phyloP scores from a whole-genome alignment of 176 grass and related monocot species.

The Elaeis guineensis region DNA sequence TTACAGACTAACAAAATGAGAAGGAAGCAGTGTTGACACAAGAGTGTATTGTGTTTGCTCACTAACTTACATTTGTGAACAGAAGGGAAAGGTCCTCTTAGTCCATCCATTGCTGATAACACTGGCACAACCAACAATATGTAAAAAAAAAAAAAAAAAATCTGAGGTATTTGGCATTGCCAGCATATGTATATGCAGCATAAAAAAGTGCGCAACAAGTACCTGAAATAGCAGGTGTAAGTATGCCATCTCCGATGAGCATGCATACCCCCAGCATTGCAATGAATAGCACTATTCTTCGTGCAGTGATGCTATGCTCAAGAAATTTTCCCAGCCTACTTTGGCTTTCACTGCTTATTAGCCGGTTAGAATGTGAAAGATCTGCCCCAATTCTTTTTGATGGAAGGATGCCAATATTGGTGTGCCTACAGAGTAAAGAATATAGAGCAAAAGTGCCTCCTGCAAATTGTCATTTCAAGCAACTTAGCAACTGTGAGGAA shows the following conservation, averaged over 20 bases:
- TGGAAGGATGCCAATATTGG: slow-evolving; percentile 66
- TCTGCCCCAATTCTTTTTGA: slow-evolving; percentile 34
- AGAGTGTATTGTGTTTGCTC: neutral
- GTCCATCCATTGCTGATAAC: slow-evolving; percentile 63
- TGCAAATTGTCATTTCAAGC: slow-evolving; percentile 12
- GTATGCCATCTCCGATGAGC: slow-evolving; percentile 85
- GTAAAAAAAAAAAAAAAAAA: no score
- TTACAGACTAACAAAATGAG: slow-evolving; percentile 2
- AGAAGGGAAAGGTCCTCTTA: slow-evolving; percentile 50
- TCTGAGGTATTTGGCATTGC: no score
- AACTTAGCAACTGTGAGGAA: no score
- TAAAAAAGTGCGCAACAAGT: neutral
- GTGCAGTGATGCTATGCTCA: slow-evolving; percentile 50
- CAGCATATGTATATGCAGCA: no score
- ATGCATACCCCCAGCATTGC: slow-evolving; percentile 77
- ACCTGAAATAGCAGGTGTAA: slow-evolving; percentile 89
- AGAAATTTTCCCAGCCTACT: slow-evolving; percentile 57
- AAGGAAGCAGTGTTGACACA: slow-evolving; percentile 3
- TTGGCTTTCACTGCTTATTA: slow-evolving; percentile 16
- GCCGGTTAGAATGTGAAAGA: slow-evolving; percentile 11
- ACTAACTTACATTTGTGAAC: slow-evolving; percentile 48
- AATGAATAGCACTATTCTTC: slow-evolving; percentile 66
- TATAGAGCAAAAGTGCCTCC: slow-evolving; percentile 86
- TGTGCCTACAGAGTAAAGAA: slow-evolving; percentile 65
- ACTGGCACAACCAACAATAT: slow-evolving; percentile 26